Evolutionary conservation across 2,329 filamentous ascomycete genomes (phyloP), one percentile per base, ranked within the genome.

Genomic region (Arthroderma uncinatum): DNA sequence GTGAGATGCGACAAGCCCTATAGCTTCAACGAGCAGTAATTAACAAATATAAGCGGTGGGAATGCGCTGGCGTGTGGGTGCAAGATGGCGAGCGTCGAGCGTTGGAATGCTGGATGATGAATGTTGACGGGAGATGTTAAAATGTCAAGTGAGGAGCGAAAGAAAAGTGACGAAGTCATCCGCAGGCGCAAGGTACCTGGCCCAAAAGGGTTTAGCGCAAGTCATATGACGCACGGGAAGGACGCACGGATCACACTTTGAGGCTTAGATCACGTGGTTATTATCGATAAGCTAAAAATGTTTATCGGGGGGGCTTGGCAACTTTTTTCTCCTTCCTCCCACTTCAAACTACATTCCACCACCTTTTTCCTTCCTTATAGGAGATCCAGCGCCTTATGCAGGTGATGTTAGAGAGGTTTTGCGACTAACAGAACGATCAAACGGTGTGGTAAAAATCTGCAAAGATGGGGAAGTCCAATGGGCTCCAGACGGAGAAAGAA

Each of bases 171-270:
- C 44, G 44, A 48, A 50, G 47, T 50, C 47, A 50, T 50, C n/a
- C 47, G 25, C 12, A 16, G 25, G 47, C 28, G 36, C 30, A 53
- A 36, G 8, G 53, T 55, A 33, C 36, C 25, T 33, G 4, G 21
- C 53, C 53, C n/a, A 55, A 55, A 55, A 28, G 6, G 39, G 53
- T 23, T 55, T 42, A 44, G 53, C 48, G 39, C 25, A 34, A 37
- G 54, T 59, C 57, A 59, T 53, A 59, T 59, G 57, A 59, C 57
- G 57, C 54, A 57, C 44, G 40, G 47, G 16, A 23, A 55, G 60
- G n/a, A 62, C 68, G 70, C 70, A 70, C 63, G 68, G 70, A 65
- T 70, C 70, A 72, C 66, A 68, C 64, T 66, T 71, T 70, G 67
- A 69, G 36, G 25, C 33, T 70, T 62, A 37, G 39, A 23, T 61